Evolutionary conservation across 768 basidiomycete species (phyloP).

Genomic region (Tremella yokohamensis): DNA sequence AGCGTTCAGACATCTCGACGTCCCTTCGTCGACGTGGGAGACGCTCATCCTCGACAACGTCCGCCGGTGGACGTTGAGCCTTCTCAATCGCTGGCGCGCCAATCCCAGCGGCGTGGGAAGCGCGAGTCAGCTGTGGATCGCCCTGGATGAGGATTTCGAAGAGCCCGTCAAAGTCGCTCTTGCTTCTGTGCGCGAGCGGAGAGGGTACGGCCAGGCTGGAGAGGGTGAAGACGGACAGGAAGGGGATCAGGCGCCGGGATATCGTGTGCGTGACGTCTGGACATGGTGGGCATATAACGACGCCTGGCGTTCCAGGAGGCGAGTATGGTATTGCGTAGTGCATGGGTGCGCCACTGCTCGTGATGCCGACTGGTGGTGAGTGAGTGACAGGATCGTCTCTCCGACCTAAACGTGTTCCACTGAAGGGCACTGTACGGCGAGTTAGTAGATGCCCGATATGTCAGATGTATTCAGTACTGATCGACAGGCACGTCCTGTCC

Average conservation of each 20-base stretch:
- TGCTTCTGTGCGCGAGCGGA: background rate
- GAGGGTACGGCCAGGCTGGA: background rate
- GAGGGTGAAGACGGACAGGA: background rate
- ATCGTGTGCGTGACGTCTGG: conserved; percentile 21
- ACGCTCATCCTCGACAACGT: conserved; percentile 12
- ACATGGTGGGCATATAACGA: conserved; percentile 26
- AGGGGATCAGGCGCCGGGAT: background rate
- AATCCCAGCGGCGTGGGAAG: conserved; percentile 23
- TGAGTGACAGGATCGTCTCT: no score
- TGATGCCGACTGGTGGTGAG: conserved; percentile 32
- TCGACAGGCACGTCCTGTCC: no score
- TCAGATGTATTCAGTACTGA: no score
- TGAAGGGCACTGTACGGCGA: no score
- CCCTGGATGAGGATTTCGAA: conserved; percentile 18
- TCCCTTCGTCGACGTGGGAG: conserved; percentile 20
- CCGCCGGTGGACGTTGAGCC: conserved; percentile 1
- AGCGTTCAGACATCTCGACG: conserved; percentile 1
- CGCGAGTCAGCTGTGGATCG: conserved; percentile 3
- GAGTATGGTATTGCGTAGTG: conserved; percentile 30
- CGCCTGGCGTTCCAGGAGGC: conserved; percentile 25
- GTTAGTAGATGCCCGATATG: no score
- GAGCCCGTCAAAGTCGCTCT: conserved; percentile 15
- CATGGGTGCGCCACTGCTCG: conserved; percentile 26
- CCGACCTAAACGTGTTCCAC: no score
- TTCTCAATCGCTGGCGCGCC: conserved; percentile 19